Conservation (phyloP, 2,329 filamentous ascomycete species). For the Triangularia setosa region DNA sequence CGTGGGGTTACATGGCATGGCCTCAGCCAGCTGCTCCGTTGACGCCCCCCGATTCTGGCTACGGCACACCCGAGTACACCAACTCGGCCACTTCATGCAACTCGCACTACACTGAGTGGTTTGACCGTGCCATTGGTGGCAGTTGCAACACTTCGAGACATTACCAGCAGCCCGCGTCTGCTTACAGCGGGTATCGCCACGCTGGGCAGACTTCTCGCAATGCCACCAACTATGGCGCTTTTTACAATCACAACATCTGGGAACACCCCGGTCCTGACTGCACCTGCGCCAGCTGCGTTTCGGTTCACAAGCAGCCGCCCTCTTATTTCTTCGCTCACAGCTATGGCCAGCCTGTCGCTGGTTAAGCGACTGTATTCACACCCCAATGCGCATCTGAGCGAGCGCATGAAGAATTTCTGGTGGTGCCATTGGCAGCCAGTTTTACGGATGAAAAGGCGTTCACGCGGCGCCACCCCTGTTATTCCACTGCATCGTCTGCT, state of each 20-base stretch:
- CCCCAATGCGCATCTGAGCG: constrained; percentile 22
- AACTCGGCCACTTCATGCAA: constrained; percentile 54
- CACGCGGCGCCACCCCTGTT: constrained; percentile 13
- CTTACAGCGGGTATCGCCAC: constrained; percentile 31
- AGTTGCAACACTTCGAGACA: constrained; percentile 34
- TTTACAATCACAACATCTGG: constrained; percentile 47
- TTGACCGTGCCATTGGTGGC: constrained; percentile 37
- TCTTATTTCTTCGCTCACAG: constrained; percentile 46
- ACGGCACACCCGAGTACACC: constrained; percentile 57
- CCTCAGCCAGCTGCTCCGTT: constrained; percentile 36
- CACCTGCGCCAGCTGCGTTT: constrained; percentile 44
- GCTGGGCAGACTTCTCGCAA: constrained; percentile 39
- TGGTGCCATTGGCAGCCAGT: not conserved
- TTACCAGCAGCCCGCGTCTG: constrained; percentile 41
- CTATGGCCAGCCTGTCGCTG: constrained; percentile 55
- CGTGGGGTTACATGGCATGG: constrained; percentile 38
- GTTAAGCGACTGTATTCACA: constrained; percentile 32
- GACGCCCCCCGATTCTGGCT: constrained; percentile 59
- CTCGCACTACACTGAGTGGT: constrained; percentile 56
- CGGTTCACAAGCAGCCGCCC: constrained; percentile 39
- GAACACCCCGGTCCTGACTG: constrained; percentile 49
- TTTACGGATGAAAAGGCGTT: constrained; percentile 12
- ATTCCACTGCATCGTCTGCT: constrained; percentile 23
- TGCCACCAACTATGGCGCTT: constrained; percentile 43
- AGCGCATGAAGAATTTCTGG: not conserved